Conservation (phyloP, 352 stramenopile species). For the Globisporangium irregulare region DNA sequence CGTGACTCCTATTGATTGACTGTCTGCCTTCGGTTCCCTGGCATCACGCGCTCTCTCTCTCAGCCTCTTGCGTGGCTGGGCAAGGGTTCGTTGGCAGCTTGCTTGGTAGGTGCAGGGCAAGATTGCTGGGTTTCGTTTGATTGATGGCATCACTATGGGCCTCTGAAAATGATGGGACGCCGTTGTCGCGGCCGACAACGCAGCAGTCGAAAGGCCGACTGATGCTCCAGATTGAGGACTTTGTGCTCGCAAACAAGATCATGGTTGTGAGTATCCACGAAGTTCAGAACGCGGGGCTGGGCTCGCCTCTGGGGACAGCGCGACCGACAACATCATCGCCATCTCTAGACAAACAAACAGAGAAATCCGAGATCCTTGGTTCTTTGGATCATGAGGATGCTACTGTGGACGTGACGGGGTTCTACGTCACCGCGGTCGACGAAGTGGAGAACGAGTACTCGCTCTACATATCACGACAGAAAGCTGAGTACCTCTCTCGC, state of each 20-base stretch:
- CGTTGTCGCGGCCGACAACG: conserved; percentile 5
- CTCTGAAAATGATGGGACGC: not conserved
- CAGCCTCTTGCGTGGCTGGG: not conserved
- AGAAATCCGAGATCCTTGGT: not conserved
- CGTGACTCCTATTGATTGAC: not conserved
- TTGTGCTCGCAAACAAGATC: conserved; percentile 32
- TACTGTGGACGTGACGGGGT: conserved; percentile 21
- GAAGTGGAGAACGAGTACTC: conserved; percentile 69
- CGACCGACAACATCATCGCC: not conserved
- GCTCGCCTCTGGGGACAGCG: conserved; percentile 13
- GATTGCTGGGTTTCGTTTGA: not conserved
- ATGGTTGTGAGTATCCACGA: conserved; percentile 38
- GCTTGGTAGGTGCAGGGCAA: not conserved
- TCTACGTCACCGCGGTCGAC: conserved; percentile 53
- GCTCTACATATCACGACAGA: conserved; percentile 43
- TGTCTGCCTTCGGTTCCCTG: not conserved
- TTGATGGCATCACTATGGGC: conserved; percentile 13
- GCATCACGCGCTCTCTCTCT: not conserved
- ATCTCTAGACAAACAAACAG: not conserved
- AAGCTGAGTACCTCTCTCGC: conserved; percentile 43
- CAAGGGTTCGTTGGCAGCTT: not conserved
- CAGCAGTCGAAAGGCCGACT: conserved; percentile 19
- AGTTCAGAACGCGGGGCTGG: conserved; percentile 15
- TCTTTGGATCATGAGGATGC: not conserved
- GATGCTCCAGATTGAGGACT: conserved; percentile 34